phyloP scores from a whole-genome alignment of 371 early-diverging fungal species.

The Mortierella sp. region DNA sequence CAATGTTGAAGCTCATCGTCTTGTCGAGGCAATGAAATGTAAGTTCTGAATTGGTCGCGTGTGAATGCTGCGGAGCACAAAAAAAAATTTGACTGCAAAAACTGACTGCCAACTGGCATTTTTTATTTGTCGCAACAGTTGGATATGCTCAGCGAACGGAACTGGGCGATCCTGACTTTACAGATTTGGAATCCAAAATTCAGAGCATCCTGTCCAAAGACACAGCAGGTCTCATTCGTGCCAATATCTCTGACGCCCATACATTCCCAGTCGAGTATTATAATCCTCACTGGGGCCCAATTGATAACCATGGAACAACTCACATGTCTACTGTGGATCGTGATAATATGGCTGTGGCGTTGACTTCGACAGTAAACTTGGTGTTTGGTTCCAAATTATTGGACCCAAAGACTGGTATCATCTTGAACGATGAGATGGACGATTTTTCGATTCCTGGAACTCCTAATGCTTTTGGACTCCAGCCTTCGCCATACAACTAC shows the following conservation, averaged over 20 bases:
- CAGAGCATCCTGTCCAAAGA: conserved; percentile 76
- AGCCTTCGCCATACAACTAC: conserved; percentile 87
- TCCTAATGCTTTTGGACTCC: conserved; percentile 88
- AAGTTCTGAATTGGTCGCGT: neutral
- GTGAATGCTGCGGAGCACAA: neutral
- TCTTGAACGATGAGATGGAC: conserved; percentile 98
- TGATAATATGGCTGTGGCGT: conserved; percentile 86
- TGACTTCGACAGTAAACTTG: conserved; percentile 96
- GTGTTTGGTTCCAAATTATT: conserved; percentile 94
- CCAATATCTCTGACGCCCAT: conserved; percentile 68
- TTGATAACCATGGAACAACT: conserved; percentile 96
- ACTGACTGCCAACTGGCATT: neutral
- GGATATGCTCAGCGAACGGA: conserved; percentile 89
- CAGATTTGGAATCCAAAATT: conserved; percentile 63
- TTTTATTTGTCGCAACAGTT: conserved; percentile 20
- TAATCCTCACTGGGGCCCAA: conserved; percentile 78
- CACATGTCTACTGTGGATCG: conserved; percentile 93
- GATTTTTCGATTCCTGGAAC: conserved; percentile 95
- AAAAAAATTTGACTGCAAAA: neutral
- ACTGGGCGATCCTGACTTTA: conserved; percentile 85
- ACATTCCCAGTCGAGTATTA: conserved; percentile 80
- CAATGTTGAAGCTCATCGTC: conserved; percentile 76
- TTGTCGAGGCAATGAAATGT: conserved; percentile 93
- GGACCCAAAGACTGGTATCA: conserved; percentile 95
- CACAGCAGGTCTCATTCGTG: conserved; percentile 71